Evolutionary conservation across 2,329 filamentous ascomycete species (phyloP).

Genomic region (Fusarium continuum): DNA sequence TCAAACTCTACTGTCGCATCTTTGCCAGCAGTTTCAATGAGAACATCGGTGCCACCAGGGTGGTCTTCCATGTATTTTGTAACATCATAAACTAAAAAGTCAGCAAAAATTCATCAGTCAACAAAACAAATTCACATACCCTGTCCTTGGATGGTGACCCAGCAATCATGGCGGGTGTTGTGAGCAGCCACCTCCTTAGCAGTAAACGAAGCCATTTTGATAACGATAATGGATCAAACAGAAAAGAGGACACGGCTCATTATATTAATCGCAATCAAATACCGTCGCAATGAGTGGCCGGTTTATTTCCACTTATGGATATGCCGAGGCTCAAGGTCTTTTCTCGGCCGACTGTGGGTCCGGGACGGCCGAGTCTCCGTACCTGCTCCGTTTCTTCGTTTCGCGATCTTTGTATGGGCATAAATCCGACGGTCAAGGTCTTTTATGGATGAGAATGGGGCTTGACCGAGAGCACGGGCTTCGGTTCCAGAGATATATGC

Average conservation of each 20-base stretch:
- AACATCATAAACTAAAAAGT: constrained; percentile 63
- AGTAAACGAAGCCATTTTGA: constrained; percentile 38
- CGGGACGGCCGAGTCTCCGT: constrained; percentile 26
- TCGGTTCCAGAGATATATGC: constrained; percentile 3
- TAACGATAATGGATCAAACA: background rate
- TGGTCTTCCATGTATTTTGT: constrained; percentile 67
- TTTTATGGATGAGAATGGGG: constrained; percentile 1
- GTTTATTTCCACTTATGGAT: constrained; percentile 1
- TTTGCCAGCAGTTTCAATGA: constrained; percentile 79
- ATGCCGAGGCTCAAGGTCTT: constrained; percentile 32
- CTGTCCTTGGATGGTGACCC: constrained; percentile 66
- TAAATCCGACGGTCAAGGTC: constrained; percentile 5
- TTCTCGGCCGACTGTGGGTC: constrained; percentile 39
- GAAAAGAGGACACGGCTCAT: background rate
- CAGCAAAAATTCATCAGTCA: background rate
- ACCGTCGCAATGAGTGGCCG: background rate
- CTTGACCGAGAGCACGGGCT: constrained; percentile 24
- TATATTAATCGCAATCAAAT: constrained; percentile 26
- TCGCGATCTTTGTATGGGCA: constrained; percentile 4
- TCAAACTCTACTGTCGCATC: constrained; percentile 84
- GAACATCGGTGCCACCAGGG: constrained; percentile 78
- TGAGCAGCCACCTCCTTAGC: constrained; percentile 59
- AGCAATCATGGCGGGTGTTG: constrained; percentile 58
- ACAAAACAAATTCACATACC: constrained; percentile 49
- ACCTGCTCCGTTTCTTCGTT: constrained; percentile 8